Evolutionary conservation across 139 green algal genomes (phyloP).

Genomic region (Coelastrella sp.): DNA sequence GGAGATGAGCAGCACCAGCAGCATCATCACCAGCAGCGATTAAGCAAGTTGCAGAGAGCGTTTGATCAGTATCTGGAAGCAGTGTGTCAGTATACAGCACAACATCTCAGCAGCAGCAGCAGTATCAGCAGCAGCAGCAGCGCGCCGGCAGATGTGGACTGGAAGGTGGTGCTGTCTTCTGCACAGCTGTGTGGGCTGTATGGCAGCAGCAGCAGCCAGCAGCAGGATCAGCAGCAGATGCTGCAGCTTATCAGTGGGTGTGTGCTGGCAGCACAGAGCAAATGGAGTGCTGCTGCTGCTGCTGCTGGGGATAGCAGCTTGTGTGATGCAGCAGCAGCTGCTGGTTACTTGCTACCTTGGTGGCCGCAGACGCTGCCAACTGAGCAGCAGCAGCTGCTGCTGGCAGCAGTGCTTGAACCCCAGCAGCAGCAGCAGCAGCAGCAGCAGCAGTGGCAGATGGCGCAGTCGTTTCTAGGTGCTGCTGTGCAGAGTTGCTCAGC

Average conservation of each 20-base stretch:
- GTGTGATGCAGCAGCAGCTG: conserved; percentile 26
- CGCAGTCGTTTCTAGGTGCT: background rate
- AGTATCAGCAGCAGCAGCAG: background rate
- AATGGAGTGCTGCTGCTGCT: background rate
- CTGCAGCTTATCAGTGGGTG: background rate
- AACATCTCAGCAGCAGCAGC: background rate
- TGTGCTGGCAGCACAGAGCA: background rate
- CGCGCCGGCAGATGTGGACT: background rate
- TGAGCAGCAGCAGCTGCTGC: conserved; percentile 26
- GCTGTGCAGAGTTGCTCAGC: background rate
- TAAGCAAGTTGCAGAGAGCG: no score
- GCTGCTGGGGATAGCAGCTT: background rate
- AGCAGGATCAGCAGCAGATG: background rate
- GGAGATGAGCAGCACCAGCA: no score
- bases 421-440: conserved; percentile 20
- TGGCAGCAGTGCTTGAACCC: background rate
- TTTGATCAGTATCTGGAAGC: no score
- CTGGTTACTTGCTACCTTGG: conserved; percentile 3
- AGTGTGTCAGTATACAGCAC: background rate
- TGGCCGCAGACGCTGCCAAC: background rate
- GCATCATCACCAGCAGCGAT: no score
- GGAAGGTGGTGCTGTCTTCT: background rate
- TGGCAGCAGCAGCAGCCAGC: background rate
- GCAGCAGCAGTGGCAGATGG: background rate
- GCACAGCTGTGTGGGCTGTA: background rate